A percentile compares a stretch with the other conserved stretches of the same genome.
Evolutionary conservation across 768 basidiomycete genomes (phyloP).

Genomic region (Suillus subluteus): DNA sequence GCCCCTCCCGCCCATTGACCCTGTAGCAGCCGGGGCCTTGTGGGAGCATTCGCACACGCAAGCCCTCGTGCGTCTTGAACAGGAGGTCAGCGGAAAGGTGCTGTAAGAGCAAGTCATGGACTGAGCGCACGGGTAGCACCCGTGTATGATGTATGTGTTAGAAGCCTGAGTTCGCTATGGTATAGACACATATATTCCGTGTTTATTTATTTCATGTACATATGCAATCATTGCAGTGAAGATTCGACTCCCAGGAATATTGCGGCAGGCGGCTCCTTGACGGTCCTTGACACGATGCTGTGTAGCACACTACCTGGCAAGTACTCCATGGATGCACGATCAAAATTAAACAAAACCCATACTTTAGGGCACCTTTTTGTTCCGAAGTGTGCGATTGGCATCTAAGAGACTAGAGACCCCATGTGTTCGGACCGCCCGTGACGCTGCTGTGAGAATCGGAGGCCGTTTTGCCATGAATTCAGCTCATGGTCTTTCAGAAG

Average conservation of each 20-base stretch:
- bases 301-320: no score
- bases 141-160: constrained; percentile 1
- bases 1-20: constrained; percentile 71
- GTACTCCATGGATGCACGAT: no score
- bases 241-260: not conserved
- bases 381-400: not conserved
- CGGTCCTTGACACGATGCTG: no score
- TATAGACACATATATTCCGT: not conserved
- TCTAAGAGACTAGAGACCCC: not conserved
- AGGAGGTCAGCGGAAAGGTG: constrained; percentile 51
- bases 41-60: constrained; percentile 76
- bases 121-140: not conserved
- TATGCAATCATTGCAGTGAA: not conserved
- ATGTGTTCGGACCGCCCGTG: constrained; percentile 7
- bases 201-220: not conserved
- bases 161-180: not conserved
- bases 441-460: constrained; percentile 20
- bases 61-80: constrained; percentile 68
- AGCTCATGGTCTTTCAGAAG: not conserved
- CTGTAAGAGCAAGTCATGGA: not conserved
- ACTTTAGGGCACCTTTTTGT: not conserved
- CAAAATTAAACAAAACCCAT: no score
- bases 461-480: constrained; percentile 6
- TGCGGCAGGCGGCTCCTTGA: not conserved
- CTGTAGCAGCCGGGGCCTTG: constrained; percentile 57